A percentile compares a stretch with the other conserved stretches of the same genome.
These are phyloP conservation scores for Acer saccharum DNA, from an alignment of 345 rosid genomes.

Conservation along the genomic window DNA sequence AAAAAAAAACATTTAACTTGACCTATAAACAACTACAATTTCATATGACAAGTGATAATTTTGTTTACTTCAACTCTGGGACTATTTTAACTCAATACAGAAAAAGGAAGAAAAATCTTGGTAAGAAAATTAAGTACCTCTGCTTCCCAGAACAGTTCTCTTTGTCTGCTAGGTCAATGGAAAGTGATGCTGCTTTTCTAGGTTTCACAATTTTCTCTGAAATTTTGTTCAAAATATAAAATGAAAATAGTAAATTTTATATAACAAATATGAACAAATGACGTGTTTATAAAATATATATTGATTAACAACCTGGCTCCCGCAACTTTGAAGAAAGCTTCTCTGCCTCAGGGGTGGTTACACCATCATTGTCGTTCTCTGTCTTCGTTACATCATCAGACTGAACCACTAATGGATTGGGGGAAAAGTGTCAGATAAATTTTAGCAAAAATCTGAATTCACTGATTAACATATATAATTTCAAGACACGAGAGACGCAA, in stretches of 20 bases:
- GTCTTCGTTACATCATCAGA: slow-evolving; percentile 40
- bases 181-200: slow-evolving; percentile 45
- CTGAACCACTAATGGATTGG: slow-evolving; percentile 14
- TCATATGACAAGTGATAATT: neutral
- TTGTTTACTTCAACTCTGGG: neutral
- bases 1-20: neutral
- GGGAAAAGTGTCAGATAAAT: neutral
- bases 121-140: slow-evolving; percentile 50
- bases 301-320: slow-evolving; percentile 34
- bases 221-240: slow-evolving; percentile 26
- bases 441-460: neutral
- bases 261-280: slow-evolving; percentile 12
- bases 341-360: slow-evolving; percentile 34
- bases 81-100: neutral
- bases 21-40: neutral
- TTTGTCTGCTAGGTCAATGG: slow-evolving; percentile 55
- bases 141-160: slow-evolving; percentile 85
- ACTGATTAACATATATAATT: neutral
- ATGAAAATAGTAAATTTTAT: slow-evolving; percentile 22
- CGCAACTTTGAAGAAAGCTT: slow-evolving; percentile 30
- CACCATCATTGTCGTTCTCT: slow-evolving; percentile 29
- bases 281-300: slow-evolving; percentile 5
- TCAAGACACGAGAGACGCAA: neutral
- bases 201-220: slow-evolving; percentile 51
- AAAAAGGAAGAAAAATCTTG: slow-evolving; percentile 3